These are phyloP conservation scores for Pterocarpus santalinus DNA, from an alignment of 306 rosid species.

Conservation along the genomic window DNA sequence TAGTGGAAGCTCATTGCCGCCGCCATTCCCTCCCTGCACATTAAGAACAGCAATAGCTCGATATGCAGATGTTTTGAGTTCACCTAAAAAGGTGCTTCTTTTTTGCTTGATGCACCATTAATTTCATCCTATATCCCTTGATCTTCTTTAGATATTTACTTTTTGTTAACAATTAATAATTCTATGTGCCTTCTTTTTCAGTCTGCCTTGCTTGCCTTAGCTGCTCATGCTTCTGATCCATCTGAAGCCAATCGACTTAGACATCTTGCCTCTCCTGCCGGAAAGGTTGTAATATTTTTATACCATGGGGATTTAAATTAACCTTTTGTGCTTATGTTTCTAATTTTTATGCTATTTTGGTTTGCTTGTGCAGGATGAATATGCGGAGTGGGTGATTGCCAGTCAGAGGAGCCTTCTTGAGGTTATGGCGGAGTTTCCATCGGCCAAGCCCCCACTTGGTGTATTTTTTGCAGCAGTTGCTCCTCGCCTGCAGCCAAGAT, in stretches of 20 bases:
- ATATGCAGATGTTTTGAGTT: conserved; percentile 88
- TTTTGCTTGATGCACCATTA: conserved; percentile 34
- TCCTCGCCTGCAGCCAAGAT: conserved; percentile 96
- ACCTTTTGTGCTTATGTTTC: conserved; percentile 32
- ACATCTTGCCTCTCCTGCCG: conserved; percentile 94
- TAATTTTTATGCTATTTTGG: conserved; percentile 43
- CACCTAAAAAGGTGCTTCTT: conserved; percentile 87
- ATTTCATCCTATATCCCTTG: conserved; percentile 16
- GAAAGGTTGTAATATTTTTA: conserved; percentile 72
- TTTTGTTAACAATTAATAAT: conserved; percentile 32
- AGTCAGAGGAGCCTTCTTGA: conserved; percentile 97
- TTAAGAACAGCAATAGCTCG: conserved; percentile 74
- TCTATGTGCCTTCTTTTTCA: conserved; percentile 48
- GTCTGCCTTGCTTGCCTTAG: conserved; percentile 88
- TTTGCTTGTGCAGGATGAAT: conserved; percentile 78
- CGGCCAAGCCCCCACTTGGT: conserved; percentile 93
- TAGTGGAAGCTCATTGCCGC: conserved; percentile 79
- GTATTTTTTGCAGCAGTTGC: conserved; percentile 93
- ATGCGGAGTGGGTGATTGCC: conserved; percentile 83
- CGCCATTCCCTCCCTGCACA: conserved; percentile 86
- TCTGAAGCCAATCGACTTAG: conserved; percentile 87
- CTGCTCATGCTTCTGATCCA: conserved; percentile 90
- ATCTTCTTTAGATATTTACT: conserved; percentile 25
- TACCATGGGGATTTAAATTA: conserved; percentile 1
- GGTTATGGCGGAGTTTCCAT: conserved; percentile 89